phyloP scores from a whole-genome alignment of 208 protist genomes.

The Trypanosoma vivax region DNA sequence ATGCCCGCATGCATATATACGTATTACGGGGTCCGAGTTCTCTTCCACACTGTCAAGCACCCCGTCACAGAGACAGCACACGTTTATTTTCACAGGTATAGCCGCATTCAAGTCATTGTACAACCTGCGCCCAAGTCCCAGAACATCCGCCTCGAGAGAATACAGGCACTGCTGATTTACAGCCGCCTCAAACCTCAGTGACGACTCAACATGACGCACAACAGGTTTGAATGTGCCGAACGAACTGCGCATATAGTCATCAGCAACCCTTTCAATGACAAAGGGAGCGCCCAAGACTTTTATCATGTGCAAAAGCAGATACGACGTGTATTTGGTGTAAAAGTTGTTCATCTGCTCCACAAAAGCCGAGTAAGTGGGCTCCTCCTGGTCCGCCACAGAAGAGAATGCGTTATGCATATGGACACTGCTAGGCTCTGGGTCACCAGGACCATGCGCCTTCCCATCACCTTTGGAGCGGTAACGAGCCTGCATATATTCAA shows the following conservation, averaged over 20 bases:
- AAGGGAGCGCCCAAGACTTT: conserved; percentile 36
- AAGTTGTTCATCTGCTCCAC: conserved; percentile 37
- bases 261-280: conserved; percentile 41
- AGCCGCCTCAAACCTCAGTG: conserved; percentile 52
- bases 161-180: conserved; percentile 37
- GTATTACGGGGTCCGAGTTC: conserved; percentile 20
- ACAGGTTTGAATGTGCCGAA: conserved; percentile 62
- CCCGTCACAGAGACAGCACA: conserved; percentile 48
- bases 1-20: conserved; percentile 75
- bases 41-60: conserved; percentile 16
- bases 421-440: background rate
- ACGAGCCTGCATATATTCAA: no score
- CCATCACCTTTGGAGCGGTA: no score
- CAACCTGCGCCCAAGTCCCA: conserved; percentile 26
- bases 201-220: conserved; percentile 48
- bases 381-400: no score
- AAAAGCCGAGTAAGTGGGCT: conserved; percentile 12
- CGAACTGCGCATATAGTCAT: conserved; percentile 38
- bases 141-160: conserved; percentile 44
- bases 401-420: no score
- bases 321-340: conserved; percentile 48
- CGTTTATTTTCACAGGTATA: conserved; percentile 41
- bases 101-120: conserved; percentile 39
- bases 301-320: conserved; percentile 46
- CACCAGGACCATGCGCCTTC: no score